Base-by-base conservation (phyloP, 1,284 basidiomycete genomes). In the Leccinum huronense region DNA sequence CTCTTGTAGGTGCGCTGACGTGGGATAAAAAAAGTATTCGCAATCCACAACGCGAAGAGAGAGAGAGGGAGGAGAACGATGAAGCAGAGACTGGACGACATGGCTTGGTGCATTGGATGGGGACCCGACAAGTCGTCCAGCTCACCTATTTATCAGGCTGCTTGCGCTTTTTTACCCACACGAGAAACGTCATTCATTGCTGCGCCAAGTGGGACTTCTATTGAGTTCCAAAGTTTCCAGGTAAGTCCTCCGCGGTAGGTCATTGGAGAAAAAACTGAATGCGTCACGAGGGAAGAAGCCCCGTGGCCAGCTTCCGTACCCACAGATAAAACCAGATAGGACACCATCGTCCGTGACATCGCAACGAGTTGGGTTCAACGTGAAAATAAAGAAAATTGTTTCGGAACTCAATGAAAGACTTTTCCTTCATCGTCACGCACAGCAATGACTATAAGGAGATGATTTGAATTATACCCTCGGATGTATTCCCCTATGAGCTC, bases 131-230 rank as follows among this genome's bases (percentile, higher is more conserved):
- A 34, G 23, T 38, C 38, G 27, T 48, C 34, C 40, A 30, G 27
- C 33, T 38, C 13, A 7, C 31, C 36, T 73, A 73, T 72, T 71
- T 71, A 73, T 66, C 40, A 23, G 10, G 45, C 19, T 48, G 19
- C 19, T 2, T 19, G 45, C 5, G 6, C 45, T 19, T 40, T 48
- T 48, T 48, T 48, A 23, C 45, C 5, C 45, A 13, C 2, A 64
- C n/a, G 16, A n/a, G 14, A 31, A 45, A 54, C 31, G 34, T 16
- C n/a, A 51, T 42, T n/a, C 5, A 16, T 34, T 61, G 36, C 58
- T 48, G 57, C 16, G 58, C 40, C 16, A 8, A 10, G 38, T 40
- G 42, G 42, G 40, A 40, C 60, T 57, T 57, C 62, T 54, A 10
- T 65, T 3, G 1, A 3, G 27, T 2, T 14, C 31, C 34, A 42